These are phyloP conservation scores for Puya raimondii DNA, from an alignment of 176 grass and related monocot species.

Conservation along the genomic window DNA sequence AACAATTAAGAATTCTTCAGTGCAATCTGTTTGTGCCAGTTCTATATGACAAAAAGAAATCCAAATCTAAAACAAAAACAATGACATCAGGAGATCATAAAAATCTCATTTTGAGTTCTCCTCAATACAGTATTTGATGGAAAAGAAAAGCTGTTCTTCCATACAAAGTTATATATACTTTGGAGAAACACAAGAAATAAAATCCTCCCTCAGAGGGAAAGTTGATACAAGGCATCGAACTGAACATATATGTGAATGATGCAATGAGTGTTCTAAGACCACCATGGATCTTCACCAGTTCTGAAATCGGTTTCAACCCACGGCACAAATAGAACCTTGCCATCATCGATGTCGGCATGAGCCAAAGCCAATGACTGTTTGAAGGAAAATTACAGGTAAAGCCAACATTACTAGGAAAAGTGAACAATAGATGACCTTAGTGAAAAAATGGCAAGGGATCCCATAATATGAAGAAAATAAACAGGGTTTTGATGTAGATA, in stretches of 20 bases:
- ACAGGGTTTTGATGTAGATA: too few species aligned
- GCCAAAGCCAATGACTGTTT: slow-evolving; percentile 75
- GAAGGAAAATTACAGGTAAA: background rate
- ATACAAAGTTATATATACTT: background rate
- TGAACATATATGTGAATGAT: slow-evolving; percentile 20
- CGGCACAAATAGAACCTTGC: slow-evolving; percentile 73
- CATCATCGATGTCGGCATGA: slow-evolving; percentile 76
- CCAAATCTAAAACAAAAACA: background rate
- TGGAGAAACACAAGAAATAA: slow-evolving; percentile 4
- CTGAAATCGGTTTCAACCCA: slow-evolving; percentile 98
- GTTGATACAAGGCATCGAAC: background rate
- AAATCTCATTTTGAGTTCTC: background rate
- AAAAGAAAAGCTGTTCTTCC: slow-evolving; percentile 7
- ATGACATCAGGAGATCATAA: background rate
- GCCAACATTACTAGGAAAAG: background rate
- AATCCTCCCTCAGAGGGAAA: slow-evolving; percentile 7
- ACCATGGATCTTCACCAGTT: slow-evolving; percentile 76
- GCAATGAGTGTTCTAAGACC: slow-evolving; percentile 35
- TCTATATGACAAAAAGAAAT: background rate
- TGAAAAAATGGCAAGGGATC: too few species aligned
- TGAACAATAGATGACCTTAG: too few species aligned
- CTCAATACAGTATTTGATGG: slow-evolving; percentile 10
- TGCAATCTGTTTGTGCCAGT: too few species aligned
- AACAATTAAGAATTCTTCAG: too few species aligned
- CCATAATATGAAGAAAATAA: too few species aligned